Conservation (phyloP, 1,139 yeast genomes). For the Debaryomyces robertsiae region DNA sequence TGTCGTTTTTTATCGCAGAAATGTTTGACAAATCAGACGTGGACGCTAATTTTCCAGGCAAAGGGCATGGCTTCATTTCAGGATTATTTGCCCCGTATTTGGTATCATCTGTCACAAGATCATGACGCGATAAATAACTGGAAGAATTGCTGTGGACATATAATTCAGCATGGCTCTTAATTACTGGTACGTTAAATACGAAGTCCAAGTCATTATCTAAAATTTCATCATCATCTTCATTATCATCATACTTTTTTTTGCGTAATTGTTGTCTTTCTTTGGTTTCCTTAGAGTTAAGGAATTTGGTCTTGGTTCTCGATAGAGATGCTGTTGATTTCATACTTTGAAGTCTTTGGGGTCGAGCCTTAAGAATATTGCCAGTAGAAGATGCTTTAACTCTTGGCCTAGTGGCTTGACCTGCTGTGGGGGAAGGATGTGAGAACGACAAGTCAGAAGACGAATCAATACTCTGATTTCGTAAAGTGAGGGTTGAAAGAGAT, state of each 20-base stretch:
- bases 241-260: constrained; percentile 47
- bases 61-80: constrained; percentile 33
- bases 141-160: constrained; percentile 25
- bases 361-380: constrained; percentile 7
- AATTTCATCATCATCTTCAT: constrained; percentile 47
- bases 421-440: constrained; percentile 5
- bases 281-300: constrained; percentile 37
- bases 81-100: constrained; percentile 24
- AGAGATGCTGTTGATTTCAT: constrained; percentile 19
- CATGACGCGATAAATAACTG: constrained; percentile 26
- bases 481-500: constrained; percentile 30
- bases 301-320: constrained; percentile 40
- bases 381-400: constrained; percentile 14
- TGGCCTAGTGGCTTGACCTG: constrained; percentile 6
- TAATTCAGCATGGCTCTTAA: constrained; percentile 40
- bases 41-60: constrained; percentile 35
- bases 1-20: constrained; percentile 4
- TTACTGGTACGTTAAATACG: constrained; percentile 50
- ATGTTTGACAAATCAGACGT: constrained; percentile 12
- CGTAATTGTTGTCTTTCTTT: constrained; percentile 43
- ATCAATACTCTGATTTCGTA: constrained; percentile 12
- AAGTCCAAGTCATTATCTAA: constrained; percentile 41
- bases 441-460: constrained; percentile 11
- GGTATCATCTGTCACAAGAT: constrained; percentile 31
- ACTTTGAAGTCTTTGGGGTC: constrained; percentile 6